These are phyloP conservation scores for Irpex sp. DNA, from an alignment of 1,284 basidiomycete genomes.

Conservation along the genomic window DNA sequence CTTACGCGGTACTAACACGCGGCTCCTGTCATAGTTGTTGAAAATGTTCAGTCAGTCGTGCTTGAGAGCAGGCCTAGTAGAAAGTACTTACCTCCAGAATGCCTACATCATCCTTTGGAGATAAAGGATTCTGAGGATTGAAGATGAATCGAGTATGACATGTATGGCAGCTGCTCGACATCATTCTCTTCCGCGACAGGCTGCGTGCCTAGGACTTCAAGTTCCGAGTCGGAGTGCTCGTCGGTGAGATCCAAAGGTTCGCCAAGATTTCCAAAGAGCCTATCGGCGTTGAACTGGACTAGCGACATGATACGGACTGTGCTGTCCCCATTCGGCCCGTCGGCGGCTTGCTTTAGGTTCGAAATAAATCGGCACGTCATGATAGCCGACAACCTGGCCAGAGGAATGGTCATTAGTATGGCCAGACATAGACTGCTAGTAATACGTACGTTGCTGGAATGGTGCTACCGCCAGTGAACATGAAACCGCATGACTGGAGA, in stretches of 20 bases:
- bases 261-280: not conserved
- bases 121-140: too few relatives aligned
- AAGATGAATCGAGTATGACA: too few relatives aligned
- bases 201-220: too few relatives aligned
- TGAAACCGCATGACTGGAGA: not conserved
- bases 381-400: not conserved
- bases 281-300: not conserved
- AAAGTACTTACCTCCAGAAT: too few relatives aligned
- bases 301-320: not conserved
- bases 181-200: too few relatives aligned
- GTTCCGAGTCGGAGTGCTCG: not conserved
- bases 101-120: too few relatives aligned
- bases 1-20: too few relatives aligned
- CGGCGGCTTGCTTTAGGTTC: not conserved
- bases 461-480: not conserved
- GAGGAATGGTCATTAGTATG: not conserved
- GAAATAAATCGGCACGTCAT: not conserved
- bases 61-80: too few relatives aligned
- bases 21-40: too few relatives aligned
- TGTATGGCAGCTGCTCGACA: too few relatives aligned
- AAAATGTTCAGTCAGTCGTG: too few relatives aligned
- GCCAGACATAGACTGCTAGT: not conserved
- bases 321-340: not conserved
- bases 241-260: not conserved
- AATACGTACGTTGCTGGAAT: not conserved